Evolutionary conservation across 768 basidiomycete species (phyloP).

Genomic region (Tylopilus intermedius): DNA sequence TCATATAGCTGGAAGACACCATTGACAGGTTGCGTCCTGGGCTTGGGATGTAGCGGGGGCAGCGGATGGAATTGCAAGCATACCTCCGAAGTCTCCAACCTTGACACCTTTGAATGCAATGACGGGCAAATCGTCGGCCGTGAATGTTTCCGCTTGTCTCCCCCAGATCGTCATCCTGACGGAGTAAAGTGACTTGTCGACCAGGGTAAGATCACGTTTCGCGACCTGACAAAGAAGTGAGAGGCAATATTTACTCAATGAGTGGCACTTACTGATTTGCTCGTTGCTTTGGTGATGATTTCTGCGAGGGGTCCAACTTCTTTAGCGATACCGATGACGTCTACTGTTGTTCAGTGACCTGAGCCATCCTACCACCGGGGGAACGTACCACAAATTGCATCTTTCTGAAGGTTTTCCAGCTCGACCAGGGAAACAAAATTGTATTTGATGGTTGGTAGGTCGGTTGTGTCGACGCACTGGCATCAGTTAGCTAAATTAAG

Average conservation of each 20-base stretch:
- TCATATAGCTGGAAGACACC: constrained; percentile 74
- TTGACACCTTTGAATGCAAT: constrained; percentile 93
- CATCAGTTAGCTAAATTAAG: constrained; percentile 4
- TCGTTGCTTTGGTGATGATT: constrained; percentile 72
- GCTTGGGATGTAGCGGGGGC: constrained; percentile 6
- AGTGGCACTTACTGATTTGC: constrained; percentile 42
- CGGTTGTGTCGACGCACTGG: constrained; percentile 76
- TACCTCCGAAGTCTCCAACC: constrained; percentile 88
- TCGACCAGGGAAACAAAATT: constrained; percentile 65
- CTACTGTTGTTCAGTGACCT: constrained; percentile 35
- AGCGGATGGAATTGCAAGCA: constrained; percentile 6
- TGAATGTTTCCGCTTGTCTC: constrained; percentile 82
- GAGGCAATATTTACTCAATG: constrained; percentile 1
- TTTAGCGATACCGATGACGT: constrained; percentile 84
- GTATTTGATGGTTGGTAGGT: constrained; percentile 80
- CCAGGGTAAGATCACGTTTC: constrained; percentile 87
- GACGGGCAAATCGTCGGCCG: constrained; percentile 56
- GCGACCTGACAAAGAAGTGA: constrained; percentile 47
- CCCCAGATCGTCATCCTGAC: constrained; percentile 94
- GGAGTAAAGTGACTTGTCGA: constrained; percentile 74
- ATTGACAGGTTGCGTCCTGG: constrained; percentile 81
- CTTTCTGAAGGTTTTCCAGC: constrained; percentile 65
- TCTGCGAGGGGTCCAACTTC: constrained; percentile 64
- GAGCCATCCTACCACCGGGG: neutral
- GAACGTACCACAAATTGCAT: constrained; percentile 72